Percentiles rank a stretch among this genome's conserved stretches.
Evolutionary conservation across 257 asterid species (phyloP).

Genomic region (Jasminum sambac): DNA sequence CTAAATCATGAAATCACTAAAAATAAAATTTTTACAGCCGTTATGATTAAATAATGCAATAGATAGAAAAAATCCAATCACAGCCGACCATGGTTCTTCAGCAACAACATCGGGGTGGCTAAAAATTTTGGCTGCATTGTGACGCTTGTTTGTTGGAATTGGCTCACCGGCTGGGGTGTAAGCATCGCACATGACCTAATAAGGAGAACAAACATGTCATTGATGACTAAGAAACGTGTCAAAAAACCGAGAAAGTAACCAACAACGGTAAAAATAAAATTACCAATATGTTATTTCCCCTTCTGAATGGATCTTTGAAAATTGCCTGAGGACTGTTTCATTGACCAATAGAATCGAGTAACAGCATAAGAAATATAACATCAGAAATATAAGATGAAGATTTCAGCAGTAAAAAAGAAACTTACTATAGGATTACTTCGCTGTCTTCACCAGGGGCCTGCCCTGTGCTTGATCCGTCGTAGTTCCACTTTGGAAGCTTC

Average conservation of each 20-base stretch:
- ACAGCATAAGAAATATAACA: neutral
- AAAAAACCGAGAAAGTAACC: neutral
- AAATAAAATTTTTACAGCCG: no score
- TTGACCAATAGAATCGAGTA: neutral
- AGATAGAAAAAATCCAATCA: neutral
- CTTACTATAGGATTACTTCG: conserved; percentile 33
- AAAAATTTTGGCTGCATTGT: conserved; percentile 20
- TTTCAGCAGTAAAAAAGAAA: neutral
- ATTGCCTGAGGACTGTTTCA: conserved; percentile 33
- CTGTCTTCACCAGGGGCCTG: conserved; percentile 37
- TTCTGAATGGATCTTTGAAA: conserved; percentile 32
- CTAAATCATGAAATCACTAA: no score
- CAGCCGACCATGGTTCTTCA: conserved; percentile 21
- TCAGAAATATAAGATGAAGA: no score
- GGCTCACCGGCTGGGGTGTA: conserved; percentile 34
- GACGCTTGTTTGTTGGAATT: conserved; percentile 30
- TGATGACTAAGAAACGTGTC: neutral
- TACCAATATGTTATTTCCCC: conserved; percentile 27
- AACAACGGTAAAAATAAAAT: neutral
- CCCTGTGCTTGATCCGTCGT: conserved; percentile 37
- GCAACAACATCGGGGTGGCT: conserved; percentile 25
- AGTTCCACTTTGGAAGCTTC: conserved; percentile 33
- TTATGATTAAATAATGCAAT: neutral
- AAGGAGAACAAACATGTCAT: neutral
- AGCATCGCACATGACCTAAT: conserved; percentile 17